A percentile compares a stretch with the other conserved stretches of the same genome.
These are phyloP conservation scores for Exserohilum rostratum DNA, from an alignment of 2,329 filamentous ascomycete genomes.

Conservation along the genomic window DNA sequence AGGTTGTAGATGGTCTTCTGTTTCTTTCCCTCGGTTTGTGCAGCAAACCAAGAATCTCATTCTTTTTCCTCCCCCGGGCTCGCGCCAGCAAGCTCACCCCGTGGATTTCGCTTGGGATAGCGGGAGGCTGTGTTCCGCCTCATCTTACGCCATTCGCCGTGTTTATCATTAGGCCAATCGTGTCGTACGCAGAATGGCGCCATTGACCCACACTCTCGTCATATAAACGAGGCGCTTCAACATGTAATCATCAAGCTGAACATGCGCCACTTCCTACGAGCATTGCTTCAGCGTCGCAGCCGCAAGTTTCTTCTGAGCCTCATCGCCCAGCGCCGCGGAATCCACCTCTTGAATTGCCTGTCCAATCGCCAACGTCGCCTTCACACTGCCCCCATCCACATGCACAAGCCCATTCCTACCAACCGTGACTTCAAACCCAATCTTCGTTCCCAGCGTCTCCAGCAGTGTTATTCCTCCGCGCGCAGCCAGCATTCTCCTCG, in stretches of 20 bases:
- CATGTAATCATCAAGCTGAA: background rate
- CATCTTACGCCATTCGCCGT: too few species aligned
- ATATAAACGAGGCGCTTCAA: background rate
- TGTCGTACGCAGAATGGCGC: too few species aligned
- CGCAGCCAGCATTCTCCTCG: conserved; percentile 73
- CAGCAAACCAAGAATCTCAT: too few species aligned
- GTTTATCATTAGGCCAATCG: too few species aligned
- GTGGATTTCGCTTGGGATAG: too few species aligned
- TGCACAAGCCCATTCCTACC: conserved; percentile 92
- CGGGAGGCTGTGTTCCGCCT: too few species aligned
- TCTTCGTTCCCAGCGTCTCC: conserved; percentile 79
- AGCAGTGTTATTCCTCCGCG: conserved; percentile 71
- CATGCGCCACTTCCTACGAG: conserved; percentile 19
- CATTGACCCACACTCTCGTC: background rate
- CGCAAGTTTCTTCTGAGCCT: conserved; percentile 73
- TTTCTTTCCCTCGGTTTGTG: too few species aligned
- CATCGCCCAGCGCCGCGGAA: conserved; percentile 65
- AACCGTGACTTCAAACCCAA: conserved; percentile 91
- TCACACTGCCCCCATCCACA: conserved; percentile 80
- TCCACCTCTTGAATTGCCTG: conserved; percentile 80
- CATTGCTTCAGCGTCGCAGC: conserved; percentile 68
- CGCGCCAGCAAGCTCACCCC: too few species aligned
- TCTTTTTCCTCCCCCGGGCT: too few species aligned
- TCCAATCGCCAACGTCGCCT: conserved; percentile 77
- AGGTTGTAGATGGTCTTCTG: too few species aligned